Conservation (phyloP, 345 rosid genomes). For the Lepidium africanum region DNA sequence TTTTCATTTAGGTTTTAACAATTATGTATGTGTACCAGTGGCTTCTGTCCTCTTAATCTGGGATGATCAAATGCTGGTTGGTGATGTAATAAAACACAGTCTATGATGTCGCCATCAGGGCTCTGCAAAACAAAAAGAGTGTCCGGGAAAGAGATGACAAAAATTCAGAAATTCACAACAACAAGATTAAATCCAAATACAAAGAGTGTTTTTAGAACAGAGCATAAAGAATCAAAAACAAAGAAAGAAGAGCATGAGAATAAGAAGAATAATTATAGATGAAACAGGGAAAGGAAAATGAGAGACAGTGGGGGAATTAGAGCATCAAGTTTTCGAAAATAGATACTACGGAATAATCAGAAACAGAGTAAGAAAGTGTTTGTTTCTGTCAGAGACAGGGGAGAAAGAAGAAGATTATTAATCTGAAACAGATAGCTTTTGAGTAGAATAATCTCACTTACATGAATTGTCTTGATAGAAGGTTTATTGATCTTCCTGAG, state of each 20-base stretch:
- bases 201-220: neutral
- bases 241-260: neutral
- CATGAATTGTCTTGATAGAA: conserved; percentile 76
- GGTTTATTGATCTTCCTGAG: conserved; percentile 88
- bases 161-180: no score
- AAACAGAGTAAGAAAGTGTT: no score
- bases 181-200: neutral
- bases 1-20: neutral
- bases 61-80: conserved; percentile 99
- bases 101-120: conserved; percentile 84
- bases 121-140: conserved; percentile 42
- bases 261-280: no score
- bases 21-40: conserved; percentile 42
- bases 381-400: no score
- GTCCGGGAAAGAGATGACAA: no score
- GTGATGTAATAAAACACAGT: conserved; percentile 66
- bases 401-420: neutral
- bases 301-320: no score
- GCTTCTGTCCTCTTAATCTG: conserved; percentile 56
- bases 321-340: no score
- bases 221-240: neutral
- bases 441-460: conserved; percentile 11
- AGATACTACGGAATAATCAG: no score
- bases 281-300: no score
- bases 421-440: neutral